Conservation (phyloP, 2,329 filamentous ascomycete genomes). For the Fusarium decemcellulare region DNA sequence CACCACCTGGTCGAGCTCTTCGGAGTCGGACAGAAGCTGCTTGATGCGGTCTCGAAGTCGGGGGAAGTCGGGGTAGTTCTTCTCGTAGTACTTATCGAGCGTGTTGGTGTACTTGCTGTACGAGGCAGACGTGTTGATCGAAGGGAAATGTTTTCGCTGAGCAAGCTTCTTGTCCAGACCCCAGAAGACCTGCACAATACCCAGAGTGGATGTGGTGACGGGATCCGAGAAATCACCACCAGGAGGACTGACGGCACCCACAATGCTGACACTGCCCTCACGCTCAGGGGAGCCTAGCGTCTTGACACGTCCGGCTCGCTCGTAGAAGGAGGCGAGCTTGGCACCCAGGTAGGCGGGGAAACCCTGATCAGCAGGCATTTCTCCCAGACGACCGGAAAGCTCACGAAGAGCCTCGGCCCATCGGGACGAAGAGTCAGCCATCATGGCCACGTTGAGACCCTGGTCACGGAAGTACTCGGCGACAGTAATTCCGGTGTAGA, state of each 20-base stretch:
- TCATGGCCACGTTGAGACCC: slow-evolving; percentile 98
- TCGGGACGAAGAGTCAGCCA: slow-evolving; percentile 98
- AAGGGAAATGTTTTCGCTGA: slow-evolving; percentile 99
- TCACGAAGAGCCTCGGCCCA: slow-evolving; percentile 99
- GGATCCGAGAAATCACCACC: slow-evolving; percentile 99
- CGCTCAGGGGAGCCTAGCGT: slow-evolving; percentile 91
- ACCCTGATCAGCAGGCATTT: slow-evolving; percentile 99
- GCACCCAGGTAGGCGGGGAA: slow-evolving; percentile 98
- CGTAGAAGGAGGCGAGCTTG: slow-evolving; percentile 99
- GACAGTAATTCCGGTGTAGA: slow-evolving; percentile 96
- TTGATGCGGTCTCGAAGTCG: slow-evolving; percentile 92
- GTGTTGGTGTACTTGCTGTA: slow-evolving; percentile 97
- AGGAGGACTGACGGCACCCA: slow-evolving; percentile 96
- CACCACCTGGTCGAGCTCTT: slow-evolving; percentile 98
- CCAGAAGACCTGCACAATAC: slow-evolving; percentile 99
- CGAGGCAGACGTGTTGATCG: slow-evolving; percentile 93
- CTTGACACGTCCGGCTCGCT: slow-evolving; percentile 91
- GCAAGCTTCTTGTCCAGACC: slow-evolving; percentile 99
- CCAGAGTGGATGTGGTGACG: slow-evolving; percentile 91
- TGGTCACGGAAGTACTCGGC: slow-evolving; percentile 98
- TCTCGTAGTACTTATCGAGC: slow-evolving; percentile 94
- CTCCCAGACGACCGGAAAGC: slow-evolving; percentile 97
- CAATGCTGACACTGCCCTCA: slow-evolving; percentile 94
- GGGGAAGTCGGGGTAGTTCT: slow-evolving; percentile 94
- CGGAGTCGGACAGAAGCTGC: slow-evolving; percentile 93